phyloP scores from a whole-genome alignment of 371 early-diverging fungal species.

The Rhizopus stolonifer region DNA sequence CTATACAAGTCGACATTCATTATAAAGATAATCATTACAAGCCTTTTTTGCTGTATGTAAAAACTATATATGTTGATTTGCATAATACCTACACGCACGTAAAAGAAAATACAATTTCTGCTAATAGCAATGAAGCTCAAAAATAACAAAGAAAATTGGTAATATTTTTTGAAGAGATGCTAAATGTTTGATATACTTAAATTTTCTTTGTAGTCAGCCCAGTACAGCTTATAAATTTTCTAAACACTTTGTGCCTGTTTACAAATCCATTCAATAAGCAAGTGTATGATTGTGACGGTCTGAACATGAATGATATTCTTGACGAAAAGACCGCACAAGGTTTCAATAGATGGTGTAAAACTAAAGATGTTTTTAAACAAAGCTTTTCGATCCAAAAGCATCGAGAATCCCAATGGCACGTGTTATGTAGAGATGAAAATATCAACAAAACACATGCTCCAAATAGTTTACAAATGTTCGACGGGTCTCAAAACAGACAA shows the following conservation, averaged over 20 bases:
- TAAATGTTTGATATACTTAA: conserved; percentile 15
- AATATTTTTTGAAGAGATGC: no score
- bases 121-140: conserved; percentile 13
- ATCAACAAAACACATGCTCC: no score
- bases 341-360: conserved; percentile 10
- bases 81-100: conserved; percentile 6
- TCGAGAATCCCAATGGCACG: no score
- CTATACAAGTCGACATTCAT: conserved; percentile 18
- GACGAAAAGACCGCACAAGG: conserved; percentile 12
- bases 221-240: conserved; percentile 9
- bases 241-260: conserved; percentile 9
- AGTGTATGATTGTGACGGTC: conserved; percentile 6
- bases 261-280: conserved; percentile 11
- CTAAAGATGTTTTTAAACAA: no score
- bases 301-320: conserved; percentile 16
- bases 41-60: conserved; percentile 12
- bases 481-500: no score
- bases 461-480: no score
- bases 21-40: conserved; percentile 20
- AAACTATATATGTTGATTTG: conserved; percentile 8
- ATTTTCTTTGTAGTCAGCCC: conserved; percentile 7
- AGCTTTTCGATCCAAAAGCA: no score
- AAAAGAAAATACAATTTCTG: no score
- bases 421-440: no score
- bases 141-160: conserved; percentile 15